Percentiles rank a stretch among this genome's conserved stretches.
Evolutionary conservation across 768 basidiomycete genomes (phyloP).

Genomic region (Melanogaster broomeanus): DNA sequence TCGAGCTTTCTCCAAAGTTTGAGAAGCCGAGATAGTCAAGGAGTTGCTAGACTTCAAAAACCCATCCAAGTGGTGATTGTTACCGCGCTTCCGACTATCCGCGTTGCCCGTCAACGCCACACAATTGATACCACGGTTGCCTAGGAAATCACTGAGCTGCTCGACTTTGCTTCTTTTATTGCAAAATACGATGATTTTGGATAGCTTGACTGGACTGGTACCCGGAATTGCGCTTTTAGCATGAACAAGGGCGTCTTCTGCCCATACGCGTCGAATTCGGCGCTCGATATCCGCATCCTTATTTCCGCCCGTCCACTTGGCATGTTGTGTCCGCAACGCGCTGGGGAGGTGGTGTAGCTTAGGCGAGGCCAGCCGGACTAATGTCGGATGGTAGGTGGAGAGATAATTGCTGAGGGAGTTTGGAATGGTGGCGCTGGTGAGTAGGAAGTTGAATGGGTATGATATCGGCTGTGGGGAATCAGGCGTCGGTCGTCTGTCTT

Average conservation of each 20-base stretch:
- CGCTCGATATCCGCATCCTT: slow-evolving; percentile 78
- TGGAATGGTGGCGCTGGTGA: slow-evolving; percentile 89
- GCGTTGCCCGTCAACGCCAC: slow-evolving; percentile 67
- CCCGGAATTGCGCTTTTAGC: slow-evolving; percentile 24
- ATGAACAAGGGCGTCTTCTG: slow-evolving; percentile 51
- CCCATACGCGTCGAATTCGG: slow-evolving; percentile 74
- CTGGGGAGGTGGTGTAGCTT: slow-evolving; percentile 77
- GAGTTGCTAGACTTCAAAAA: slow-evolving; percentile 51
- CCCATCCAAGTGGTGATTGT: slow-evolving; percentile 73
- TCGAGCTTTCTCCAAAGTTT: slow-evolving; percentile 1
- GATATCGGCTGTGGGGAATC: slow-evolving; percentile 24
- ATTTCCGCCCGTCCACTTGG: slow-evolving; percentile 77
- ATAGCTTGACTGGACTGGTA: slow-evolving; percentile 37
- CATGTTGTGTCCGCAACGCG: slow-evolving; percentile 70
- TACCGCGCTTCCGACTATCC: slow-evolving; percentile 60
- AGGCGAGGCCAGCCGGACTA: slow-evolving; percentile 79
- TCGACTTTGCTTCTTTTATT: slow-evolving; percentile 74
- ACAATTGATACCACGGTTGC: slow-evolving; percentile 60
- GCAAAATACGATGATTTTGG: slow-evolving; percentile 81
- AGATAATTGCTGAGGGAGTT: slow-evolving; percentile 69
- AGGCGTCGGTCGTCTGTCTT: slow-evolving; percentile 1
- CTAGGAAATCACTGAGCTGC: slow-evolving; percentile 58
- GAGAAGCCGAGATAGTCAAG: background rate
- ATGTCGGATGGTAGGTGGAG: slow-evolving; percentile 56
- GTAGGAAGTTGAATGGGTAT: slow-evolving; percentile 79